Evolutionary conservation across 2,329 filamentous ascomycete genomes (phyloP).

Genomic region (Fusarium fracticaudum): DNA sequence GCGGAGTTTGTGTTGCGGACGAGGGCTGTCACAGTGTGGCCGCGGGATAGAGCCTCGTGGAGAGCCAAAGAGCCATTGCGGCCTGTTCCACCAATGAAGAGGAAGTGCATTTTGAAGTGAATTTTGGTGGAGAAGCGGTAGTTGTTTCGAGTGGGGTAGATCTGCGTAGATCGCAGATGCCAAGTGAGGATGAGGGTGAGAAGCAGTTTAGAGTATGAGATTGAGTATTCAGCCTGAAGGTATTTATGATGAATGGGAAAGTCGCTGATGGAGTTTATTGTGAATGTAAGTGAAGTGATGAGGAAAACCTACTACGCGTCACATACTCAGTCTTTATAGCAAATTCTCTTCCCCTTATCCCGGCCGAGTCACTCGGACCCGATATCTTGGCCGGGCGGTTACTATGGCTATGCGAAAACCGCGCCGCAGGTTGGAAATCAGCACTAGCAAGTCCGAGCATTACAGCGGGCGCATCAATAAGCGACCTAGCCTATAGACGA

Average conservation of each 20-base stretch:
- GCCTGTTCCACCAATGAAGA: constrained; percentile 27
- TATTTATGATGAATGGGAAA: rapidly evolving
- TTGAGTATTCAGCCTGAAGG: too few relatives aligned
- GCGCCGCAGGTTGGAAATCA: constrained; percentile 1
- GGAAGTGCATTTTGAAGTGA: constrained; percentile 11
- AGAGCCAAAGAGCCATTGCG: constrained; percentile 25
- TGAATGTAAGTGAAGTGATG: not conserved
- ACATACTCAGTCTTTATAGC: constrained; percentile 15
- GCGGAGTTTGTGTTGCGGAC: constrained; percentile 1
- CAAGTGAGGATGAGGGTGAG: not conserved
- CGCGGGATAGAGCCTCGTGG: constrained; percentile 6
- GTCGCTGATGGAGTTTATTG: too few relatives aligned
- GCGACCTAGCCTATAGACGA: not conserved
- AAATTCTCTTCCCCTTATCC: rapidly evolving
- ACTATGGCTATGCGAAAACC: not conserved
- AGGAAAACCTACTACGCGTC: rapidly evolving
- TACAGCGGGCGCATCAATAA: not conserved
- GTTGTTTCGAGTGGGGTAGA: not conserved
- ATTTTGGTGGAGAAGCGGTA: not conserved
- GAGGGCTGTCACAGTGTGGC: constrained; percentile 20
- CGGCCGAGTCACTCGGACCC: constrained; percentile 9
- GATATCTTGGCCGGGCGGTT: not conserved
- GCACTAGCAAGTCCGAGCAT: not conserved
- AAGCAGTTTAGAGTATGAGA: not conserved
- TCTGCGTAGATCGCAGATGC: not conserved